These are phyloP conservation scores for Penicillium sclerotigenum DNA, from an alignment of 2,329 filamentous ascomycete genomes.

Conservation along the genomic window DNA sequence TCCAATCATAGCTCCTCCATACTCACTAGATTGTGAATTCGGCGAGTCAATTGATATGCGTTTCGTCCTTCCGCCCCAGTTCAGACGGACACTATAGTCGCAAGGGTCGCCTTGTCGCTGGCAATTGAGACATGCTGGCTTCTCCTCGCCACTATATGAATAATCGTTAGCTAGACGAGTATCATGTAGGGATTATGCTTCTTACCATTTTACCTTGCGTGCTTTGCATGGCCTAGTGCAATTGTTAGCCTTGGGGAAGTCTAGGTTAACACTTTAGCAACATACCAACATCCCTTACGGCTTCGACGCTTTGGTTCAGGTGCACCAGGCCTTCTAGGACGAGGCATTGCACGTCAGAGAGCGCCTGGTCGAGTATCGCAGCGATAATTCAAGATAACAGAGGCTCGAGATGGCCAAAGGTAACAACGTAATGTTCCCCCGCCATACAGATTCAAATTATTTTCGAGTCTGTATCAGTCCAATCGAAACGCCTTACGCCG, in stretches of 20 bases:
- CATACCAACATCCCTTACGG: slow-evolving; percentile 66
- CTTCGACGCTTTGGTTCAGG: slow-evolving; percentile 65
- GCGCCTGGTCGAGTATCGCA: slow-evolving; percentile 15
- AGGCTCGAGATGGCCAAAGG: slow-evolving; percentile 21
- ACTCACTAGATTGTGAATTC: slow-evolving; percentile 27
- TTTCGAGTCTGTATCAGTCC: neutral
- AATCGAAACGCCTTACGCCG: slow-evolving; percentile 9
- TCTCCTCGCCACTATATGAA: slow-evolving; percentile 65
- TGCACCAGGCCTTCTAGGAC: slow-evolving; percentile 62
- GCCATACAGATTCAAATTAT: slow-evolving; percentile 23
- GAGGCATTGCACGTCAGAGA: slow-evolving; percentile 51
- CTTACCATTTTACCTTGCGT: slow-evolving; percentile 72
- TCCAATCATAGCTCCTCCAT: slow-evolving; percentile 20
- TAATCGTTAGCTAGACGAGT: slow-evolving; percentile 12
- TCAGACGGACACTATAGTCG: slow-evolving; percentile 77
- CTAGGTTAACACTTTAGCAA: slow-evolving; percentile 1
- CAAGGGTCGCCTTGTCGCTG: slow-evolving; percentile 68
- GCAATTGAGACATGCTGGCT: slow-evolving; percentile 70
- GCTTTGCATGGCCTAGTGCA: slow-evolving; percentile 69
- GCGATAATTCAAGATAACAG: slow-evolving; percentile 9
- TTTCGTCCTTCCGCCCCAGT: slow-evolving; percentile 72
- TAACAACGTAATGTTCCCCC: slow-evolving; percentile 20
- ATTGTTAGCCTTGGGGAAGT: neutral
- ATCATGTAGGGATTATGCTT: neutral
- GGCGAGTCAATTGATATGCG: slow-evolving; percentile 47